These are phyloP conservation scores for Lactifluus hygrophoroides DNA, from an alignment of 768 basidiomycete genomes.

Conservation along the genomic window DNA sequence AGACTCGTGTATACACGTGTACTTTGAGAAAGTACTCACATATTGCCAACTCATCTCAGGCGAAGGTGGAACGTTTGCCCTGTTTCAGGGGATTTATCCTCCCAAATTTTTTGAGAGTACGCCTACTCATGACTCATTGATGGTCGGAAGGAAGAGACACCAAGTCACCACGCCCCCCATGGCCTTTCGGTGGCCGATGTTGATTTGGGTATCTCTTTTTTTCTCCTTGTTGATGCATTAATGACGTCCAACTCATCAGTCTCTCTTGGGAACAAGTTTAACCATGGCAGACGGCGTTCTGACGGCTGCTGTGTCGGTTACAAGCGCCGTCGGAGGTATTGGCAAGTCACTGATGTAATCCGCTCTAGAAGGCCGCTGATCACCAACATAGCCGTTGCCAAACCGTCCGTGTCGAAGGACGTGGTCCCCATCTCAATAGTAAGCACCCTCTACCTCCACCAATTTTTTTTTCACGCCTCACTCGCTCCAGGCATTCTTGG, in stretches of 20 bases:
- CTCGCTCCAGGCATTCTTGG: slow-evolving; percentile 39
- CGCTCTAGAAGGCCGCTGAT: background rate
- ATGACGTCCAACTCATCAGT: slow-evolving; percentile 26
- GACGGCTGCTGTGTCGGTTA: slow-evolving; percentile 62
- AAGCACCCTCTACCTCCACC: slow-evolving; percentile 16
- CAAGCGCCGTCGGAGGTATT: slow-evolving; percentile 61
- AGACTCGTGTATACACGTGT: background rate
- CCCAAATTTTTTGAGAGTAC: slow-evolving; percentile 24
- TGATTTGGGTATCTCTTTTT: slow-evolving; percentile 39
- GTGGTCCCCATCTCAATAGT: slow-evolving; percentile 56
- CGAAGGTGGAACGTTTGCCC: slow-evolving; percentile 62
- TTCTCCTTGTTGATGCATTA: background rate
- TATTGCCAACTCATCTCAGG: slow-evolving; percentile 29
- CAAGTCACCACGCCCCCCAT: slow-evolving; percentile 8
- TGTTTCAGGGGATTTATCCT: slow-evolving; percentile 54
- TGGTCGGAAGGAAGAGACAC: slow-evolving; percentile 3
- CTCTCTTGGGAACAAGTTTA: slow-evolving; percentile 54
- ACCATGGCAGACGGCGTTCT: slow-evolving; percentile 63
- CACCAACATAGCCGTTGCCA: slow-evolving; percentile 38
- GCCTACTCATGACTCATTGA: slow-evolving; percentile 21
- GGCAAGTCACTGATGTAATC: background rate
- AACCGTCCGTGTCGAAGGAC: slow-evolving; percentile 36
- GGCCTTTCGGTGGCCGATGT: slow-evolving; percentile 40
- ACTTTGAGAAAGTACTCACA: background rate
- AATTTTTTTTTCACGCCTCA: background rate